Evolutionary conservation across 306 rosid genomes (phyloP).

Genomic region (Oxytropis ochrocephala): DNA sequence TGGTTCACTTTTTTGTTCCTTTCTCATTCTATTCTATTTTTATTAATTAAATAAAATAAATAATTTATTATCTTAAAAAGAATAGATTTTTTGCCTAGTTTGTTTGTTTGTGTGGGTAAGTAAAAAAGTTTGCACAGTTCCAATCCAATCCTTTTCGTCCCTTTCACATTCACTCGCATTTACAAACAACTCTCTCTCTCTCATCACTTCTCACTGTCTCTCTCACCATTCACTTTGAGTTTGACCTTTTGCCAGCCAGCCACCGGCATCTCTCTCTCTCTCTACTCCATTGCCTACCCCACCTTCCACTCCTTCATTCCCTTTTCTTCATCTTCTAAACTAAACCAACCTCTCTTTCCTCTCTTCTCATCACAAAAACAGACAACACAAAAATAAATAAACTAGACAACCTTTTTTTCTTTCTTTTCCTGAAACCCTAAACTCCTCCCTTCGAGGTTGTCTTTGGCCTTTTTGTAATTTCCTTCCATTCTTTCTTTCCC

Average conservation of each 20-base stretch:
- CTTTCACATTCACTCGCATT: slow-evolving; percentile 34
- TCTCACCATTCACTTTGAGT: slow-evolving; percentile 67
- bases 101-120: neutral
- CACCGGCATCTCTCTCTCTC: slow-evolving; percentile 42
- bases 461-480: slow-evolving; percentile 25
- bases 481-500: slow-evolving; percentile 11
- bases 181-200: neutral
- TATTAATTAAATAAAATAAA: too few species aligned
- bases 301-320: slow-evolving; percentile 27
- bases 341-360: slow-evolving; percentile 1
- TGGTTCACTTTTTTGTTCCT: neutral
- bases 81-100: neutral
- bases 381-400: neutral
- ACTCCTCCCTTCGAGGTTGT: slow-evolving; percentile 16
- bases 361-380: slow-evolving; percentile 18
- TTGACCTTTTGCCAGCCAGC: slow-evolving; percentile 97
- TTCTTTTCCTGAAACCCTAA: slow-evolving; percentile 5
- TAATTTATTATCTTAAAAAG: too few species aligned
- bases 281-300: slow-evolving; percentile 64
- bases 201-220: slow-evolving; percentile 17
- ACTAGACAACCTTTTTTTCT: slow-evolving; percentile 27
- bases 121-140: slow-evolving; percentile 14
- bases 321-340: slow-evolving; percentile 32
- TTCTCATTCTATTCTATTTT: neutral
- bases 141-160: slow-evolving; percentile 30